Evolutionary conservation across 257 asterid species (phyloP), one percentile per base, ranked within the genome.

Genomic region (Thymus mandschuricus): DNA sequence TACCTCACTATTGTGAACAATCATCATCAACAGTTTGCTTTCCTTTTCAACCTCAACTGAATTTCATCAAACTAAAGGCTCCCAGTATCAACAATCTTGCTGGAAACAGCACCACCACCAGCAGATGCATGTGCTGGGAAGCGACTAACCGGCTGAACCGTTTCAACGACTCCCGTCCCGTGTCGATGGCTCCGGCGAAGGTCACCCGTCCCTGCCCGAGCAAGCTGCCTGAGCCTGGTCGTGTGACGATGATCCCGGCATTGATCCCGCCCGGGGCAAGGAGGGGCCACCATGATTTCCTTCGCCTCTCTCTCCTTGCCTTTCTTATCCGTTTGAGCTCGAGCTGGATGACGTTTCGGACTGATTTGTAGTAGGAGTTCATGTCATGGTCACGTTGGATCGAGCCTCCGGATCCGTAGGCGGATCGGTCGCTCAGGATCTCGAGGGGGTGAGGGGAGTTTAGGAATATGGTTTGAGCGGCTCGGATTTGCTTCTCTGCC

Each of bases 361-460:
- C 73, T 1, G 92, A 87, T 74, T 82, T 89, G 68, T 82, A 51
- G 74, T 95, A 95, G 0, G 98, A 86, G 63, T 67, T 60, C 98
- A 89, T 89, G 72, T 95, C 99, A 34, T 95, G 98, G 79, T 95
- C 99, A 66, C 97, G 78, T 49, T 84, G 94, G 59, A 95, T 90
- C 43, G 84, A 78, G n/a, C 99, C 99, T 33, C 83, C 89, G 0
- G 91, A 83, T 8, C 99, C 97, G 68, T 95, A 95, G 15, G 98
- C 99, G 1, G 88, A 76, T 1, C 96, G 94, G 64, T 92, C 96
- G 5, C 97, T 89, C 64, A 95, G 69, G 48, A 92, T 89, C 83
- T 95, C 99, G 1, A 95, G 98, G 2, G 99, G 99, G 75, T 94
- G 99, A 0, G 99, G 99, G 0, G 96, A 78, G 84, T 87, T 91